Evolutionary conservation across 768 basidiomycete genomes (phyloP).

Genomic region (Galerina sulciceps): DNA sequence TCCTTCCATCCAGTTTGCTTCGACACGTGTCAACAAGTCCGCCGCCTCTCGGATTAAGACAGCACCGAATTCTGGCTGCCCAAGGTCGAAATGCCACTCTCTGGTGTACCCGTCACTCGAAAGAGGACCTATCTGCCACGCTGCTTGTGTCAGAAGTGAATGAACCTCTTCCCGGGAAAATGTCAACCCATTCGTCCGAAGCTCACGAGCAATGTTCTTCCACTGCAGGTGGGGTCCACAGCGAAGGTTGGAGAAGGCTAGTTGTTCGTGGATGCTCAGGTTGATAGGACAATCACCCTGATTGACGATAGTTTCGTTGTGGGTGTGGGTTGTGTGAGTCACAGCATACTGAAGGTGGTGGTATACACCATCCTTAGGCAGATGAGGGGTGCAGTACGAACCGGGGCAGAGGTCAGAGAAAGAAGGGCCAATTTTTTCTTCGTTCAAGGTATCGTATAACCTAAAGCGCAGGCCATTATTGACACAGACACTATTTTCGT

Average conservation of each 20-base stretch:
- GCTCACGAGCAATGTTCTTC: constrained; percentile 53
- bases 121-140: constrained; percentile 38
- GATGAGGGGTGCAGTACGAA: constrained; percentile 29
- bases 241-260: constrained; percentile 49
- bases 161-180: constrained; percentile 45
- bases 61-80: constrained; percentile 33
- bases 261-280: constrained; percentile 48
- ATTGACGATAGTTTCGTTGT: constrained; percentile 47
- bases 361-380: constrained; percentile 36
- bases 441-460: constrained; percentile 29
- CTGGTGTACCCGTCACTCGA: neutral
- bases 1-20: constrained; percentile 43
- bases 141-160: constrained; percentile 45
- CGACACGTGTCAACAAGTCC: constrained; percentile 35
- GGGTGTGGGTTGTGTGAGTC: constrained; percentile 35
- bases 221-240: constrained; percentile 50
- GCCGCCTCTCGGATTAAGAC: constrained; percentile 40
- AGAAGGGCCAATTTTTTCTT: constrained; percentile 10
- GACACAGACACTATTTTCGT: constrained; percentile 20
- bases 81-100: constrained; percentile 46
- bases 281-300: constrained; percentile 43
- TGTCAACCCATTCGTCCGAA: constrained; percentile 40
- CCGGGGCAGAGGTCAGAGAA: constrained; percentile 21
- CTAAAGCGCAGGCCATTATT: constrained; percentile 33
- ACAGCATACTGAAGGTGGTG: constrained; percentile 38